A percentile compares a stretch with the other conserved stretches of the same genome.
phyloP scores from a whole-genome alignment of 2,329 filamentous ascomycete genomes.

The Fusarium newnesense region DNA sequence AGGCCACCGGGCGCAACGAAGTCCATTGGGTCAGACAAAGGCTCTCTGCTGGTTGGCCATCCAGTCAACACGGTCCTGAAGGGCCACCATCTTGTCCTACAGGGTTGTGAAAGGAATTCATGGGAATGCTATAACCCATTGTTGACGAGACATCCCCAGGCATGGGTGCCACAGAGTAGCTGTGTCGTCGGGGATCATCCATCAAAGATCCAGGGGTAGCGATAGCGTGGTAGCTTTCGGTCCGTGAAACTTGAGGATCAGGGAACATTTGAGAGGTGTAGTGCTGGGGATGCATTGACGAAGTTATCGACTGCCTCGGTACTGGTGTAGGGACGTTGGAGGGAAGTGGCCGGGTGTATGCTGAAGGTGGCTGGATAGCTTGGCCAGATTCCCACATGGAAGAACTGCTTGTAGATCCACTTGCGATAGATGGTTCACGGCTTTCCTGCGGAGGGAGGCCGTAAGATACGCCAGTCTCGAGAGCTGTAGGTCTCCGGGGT shows the following conservation, averaged over 20 bases:
- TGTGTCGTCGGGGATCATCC: slow-evolving; percentile 41
- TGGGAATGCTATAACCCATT: slow-evolving; percentile 41
- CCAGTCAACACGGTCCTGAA: slow-evolving; percentile 39
- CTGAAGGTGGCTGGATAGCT: slow-evolving; percentile 35
- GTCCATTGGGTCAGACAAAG: slow-evolving; percentile 6
- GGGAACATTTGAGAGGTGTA: slow-evolving; percentile 38
- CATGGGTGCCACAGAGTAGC: slow-evolving; percentile 38
- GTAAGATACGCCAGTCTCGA: slow-evolving; percentile 44
- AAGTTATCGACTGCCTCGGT: slow-evolving; percentile 36
- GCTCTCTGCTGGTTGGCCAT: slow-evolving; percentile 8
- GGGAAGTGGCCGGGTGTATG: slow-evolving; percentile 44
- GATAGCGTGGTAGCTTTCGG: slow-evolving; percentile 35
- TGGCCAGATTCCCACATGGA: slow-evolving; percentile 49
- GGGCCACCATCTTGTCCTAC: slow-evolving; percentile 33
- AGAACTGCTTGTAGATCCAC: slow-evolving; percentile 47
- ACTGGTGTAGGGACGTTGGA: slow-evolving; percentile 38
- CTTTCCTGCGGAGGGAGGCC: slow-evolving; percentile 46
- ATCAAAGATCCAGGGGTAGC: slow-evolving; percentile 37
- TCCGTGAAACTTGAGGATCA: slow-evolving; percentile 33
- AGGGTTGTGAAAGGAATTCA: slow-evolving; percentile 39
- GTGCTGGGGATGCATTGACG: slow-evolving; percentile 39
- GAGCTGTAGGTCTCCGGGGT: slow-evolving; percentile 48
- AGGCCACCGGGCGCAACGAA: neutral
- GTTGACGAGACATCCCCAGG: slow-evolving; percentile 35
- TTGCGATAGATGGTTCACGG: slow-evolving; percentile 48